phyloP scores from a whole-genome alignment of 1,284 basidiomycete species.

The Apiotrichum gracile region DNA sequence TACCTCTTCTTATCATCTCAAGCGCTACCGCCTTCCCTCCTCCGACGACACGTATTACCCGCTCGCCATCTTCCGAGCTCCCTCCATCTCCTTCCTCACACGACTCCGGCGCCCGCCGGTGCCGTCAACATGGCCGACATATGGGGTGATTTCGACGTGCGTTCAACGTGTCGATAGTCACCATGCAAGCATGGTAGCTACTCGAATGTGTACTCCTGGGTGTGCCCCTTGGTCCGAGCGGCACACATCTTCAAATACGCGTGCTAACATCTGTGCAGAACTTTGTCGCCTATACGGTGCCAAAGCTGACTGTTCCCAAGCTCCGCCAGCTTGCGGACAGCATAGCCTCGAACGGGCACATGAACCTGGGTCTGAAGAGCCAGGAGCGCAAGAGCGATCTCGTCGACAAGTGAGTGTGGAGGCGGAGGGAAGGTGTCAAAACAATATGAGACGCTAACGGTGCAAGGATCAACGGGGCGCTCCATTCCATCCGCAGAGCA shows the following conservation, averaged over 20 bases:
- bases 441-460: neutral
- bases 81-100: neutral
- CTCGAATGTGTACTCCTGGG: no score
- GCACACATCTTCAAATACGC: no score
- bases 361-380: constrained; percentile 21
- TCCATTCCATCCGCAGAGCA: constrained; percentile 19
- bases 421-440: neutral
- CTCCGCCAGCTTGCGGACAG: constrained; percentile 24
- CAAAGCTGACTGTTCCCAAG: constrained; percentile 27
- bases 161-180: no score
- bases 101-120: neutral
- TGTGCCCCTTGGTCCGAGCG: no score
- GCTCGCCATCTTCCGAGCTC: no score
- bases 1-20: no score
- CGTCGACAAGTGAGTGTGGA: constrained; percentile 35
- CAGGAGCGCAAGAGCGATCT: constrained; percentile 35
- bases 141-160: constrained; percentile 9
- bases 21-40: neutral
- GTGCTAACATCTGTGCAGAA: no score
- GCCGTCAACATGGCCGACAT: constrained; percentile 4
- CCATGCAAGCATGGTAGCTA: no score
- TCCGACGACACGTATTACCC: neutral
- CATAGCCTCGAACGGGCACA: constrained; percentile 15
- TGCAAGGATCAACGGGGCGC: constrained; percentile 23
- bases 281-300: constrained; percentile 27